Evolutionary conservation across 768 basidiomycete genomes (phyloP).

Genomic region (Tylopilus intermedius): DNA sequence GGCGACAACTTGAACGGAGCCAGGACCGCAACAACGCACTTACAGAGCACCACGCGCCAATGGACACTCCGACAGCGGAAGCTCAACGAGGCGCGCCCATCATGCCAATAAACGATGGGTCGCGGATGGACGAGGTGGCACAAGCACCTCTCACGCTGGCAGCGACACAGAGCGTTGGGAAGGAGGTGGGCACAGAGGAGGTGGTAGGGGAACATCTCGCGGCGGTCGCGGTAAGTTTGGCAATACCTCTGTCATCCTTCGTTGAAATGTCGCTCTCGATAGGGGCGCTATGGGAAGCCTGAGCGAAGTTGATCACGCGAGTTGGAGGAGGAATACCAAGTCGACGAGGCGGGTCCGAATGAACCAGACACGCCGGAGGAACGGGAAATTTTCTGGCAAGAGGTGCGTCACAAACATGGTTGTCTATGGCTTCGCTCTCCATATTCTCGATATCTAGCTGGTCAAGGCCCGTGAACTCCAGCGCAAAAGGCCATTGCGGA

Average conservation of each 20-base stretch:
- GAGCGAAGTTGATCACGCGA: conserved; percentile 32
- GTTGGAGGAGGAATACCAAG: conserved; percentile 30
- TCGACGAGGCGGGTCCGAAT: conserved; percentile 39
- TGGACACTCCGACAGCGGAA: conserved; percentile 18
- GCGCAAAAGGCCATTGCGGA: conserved; percentile 69
- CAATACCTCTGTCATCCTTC: conserved; percentile 38
- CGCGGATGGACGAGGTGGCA: conserved; percentile 35
- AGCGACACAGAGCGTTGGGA: conserved; percentile 58
- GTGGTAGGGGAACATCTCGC: conserved; percentile 42
- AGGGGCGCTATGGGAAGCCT: conserved; percentile 29
- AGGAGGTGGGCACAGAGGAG: conserved; percentile 52
- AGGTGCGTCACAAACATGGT: conserved; percentile 44
- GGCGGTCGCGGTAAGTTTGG: conserved; percentile 36
- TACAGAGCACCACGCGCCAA: conserved; percentile 21
- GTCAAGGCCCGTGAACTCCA: conserved; percentile 71
- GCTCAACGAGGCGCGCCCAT: conserved; percentile 25
- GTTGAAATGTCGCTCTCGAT: conserved; percentile 22
- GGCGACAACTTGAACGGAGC: conserved; percentile 28
- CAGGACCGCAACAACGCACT: conserved; percentile 17
- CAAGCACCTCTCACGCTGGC: conserved; percentile 33
- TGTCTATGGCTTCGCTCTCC: conserved; percentile 17
- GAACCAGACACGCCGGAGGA: conserved; percentile 57
- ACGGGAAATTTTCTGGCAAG: conserved; percentile 64
- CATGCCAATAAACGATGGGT: conserved; percentile 68
- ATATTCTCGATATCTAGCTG: conserved; percentile 39